phyloP scores from a whole-genome alignment of 257 asterid genomes.

The Cinchona pubescens region DNA sequence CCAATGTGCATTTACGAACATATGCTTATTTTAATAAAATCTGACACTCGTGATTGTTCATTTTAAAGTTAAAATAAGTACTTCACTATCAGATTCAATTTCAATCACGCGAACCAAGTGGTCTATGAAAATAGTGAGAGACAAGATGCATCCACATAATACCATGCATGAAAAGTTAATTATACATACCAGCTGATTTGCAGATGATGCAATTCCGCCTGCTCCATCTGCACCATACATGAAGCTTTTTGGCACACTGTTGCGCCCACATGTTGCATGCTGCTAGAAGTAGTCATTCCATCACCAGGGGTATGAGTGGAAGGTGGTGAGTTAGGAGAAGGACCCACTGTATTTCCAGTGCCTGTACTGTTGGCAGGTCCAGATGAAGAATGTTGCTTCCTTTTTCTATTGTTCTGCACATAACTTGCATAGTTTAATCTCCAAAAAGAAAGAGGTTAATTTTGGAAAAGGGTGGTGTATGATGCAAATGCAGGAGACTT shows the following conservation, averaged over 20 bases:
- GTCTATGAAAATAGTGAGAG: neutral
- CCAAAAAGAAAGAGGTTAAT: neutral
- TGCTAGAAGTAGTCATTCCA: constrained; percentile 72
- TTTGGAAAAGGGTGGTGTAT: neutral
- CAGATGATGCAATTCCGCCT: constrained; percentile 84
- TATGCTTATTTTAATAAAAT: neutral
- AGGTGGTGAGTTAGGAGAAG: constrained; percentile 64
- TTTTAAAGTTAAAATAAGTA: neutral
- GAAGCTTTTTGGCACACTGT: constrained; percentile 67
- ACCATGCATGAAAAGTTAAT: neutral
- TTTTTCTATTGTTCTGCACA: constrained; percentile 77
- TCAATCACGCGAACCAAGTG: no score
- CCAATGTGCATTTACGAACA: no score
- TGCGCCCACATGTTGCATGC: constrained; percentile 78
- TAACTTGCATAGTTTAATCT: neutral
- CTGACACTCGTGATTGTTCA: neutral
- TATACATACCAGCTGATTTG: constrained; percentile 78
- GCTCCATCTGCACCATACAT: constrained; percentile 85
- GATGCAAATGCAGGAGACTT: constrained; percentile 1
- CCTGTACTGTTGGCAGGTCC: constrained; percentile 66
- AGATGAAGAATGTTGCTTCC: constrained; percentile 90
- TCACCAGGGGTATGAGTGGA: constrained; percentile 97
- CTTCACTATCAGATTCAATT: neutral
- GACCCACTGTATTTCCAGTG: constrained; percentile 48
- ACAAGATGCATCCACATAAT: neutral